Evolutionary conservation across 2,329 filamentous ascomycete genomes (phyloP), one percentile per base, ranked within the genome.

Genomic region (Hyphodiscus sp.): DNA sequence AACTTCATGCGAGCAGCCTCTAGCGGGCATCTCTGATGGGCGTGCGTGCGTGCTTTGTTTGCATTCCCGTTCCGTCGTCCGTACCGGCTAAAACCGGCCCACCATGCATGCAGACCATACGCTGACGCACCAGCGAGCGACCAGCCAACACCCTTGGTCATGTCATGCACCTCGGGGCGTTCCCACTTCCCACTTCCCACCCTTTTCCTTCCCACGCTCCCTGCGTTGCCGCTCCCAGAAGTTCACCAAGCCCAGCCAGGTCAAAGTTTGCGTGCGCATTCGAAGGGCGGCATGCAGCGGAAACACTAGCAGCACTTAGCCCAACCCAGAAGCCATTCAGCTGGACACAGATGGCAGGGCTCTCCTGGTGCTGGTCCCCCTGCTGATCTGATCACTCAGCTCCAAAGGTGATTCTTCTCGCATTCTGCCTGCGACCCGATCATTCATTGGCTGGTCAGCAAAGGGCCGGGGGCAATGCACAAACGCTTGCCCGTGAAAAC

Each of bases 61-160:
- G 60, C 61, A 61, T 63, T 64, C 60, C 60, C 60, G 56, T 46
- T 57, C 57, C 58, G 58, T 56, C 63, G 54, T 56, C 60, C 62
- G 64, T 59, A n/a, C 61, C 61, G 62, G 61, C 60, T 56, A 60
- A 58, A 55, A 48, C 49, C 41, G 50, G 54, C 47, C 20, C 45
- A 51, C 52, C 53, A 47, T 41, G 26, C 53, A 47, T 41, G 26
- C 49, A 53, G 23, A 26, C 23, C 23, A 26, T 26, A n/a, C 23
- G 23, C 23, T 8, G 4, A 26, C 8, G 23, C 23, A 26, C 8
- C 4, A 8, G 8, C 23, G 4, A 26, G 4, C 3, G 23, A 26
- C 23, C 23, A 26, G 23, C 23, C 23, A 26, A 8, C 33, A 38
- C 33, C 33, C 33, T 6, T 13, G 33, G 5, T 45, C 43, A 50